Evolutionary conservation across 1,139 yeast species (phyloP), one percentile per base, ranked within the genome.

Genomic region (Saccharomycopsis hybrid): DNA sequence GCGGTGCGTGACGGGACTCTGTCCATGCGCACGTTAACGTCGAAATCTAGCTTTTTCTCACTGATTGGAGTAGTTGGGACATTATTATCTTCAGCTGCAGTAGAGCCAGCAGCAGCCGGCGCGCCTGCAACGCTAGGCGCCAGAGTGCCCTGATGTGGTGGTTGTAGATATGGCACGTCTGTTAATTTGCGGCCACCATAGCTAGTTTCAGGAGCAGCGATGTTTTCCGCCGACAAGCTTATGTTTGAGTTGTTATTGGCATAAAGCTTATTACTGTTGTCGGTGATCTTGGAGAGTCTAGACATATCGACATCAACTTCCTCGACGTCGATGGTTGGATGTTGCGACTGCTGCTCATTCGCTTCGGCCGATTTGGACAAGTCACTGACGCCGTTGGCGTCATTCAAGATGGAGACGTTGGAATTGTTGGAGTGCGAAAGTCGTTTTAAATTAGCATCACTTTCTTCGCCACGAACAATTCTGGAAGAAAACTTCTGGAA

Each of bases 391-490:
- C 52, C 50, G 30, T 40, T 25, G 30, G 43, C 46, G 38, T 48
- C 50, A 38, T 48, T 50, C 25, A 50, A 30, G n/a, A 51, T 44
- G 13, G 44, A 40, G 18, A 48, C 29, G 27, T 40, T 29, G 11
- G 41, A 28, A 29, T 32, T 41, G n/a, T 41, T 45, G 3, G 41
- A 36, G 9, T 30, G 33, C 8, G 48, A 43, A 3, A 48, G 13
- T 32, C 46, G 42, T 49, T 49, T 44, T 7, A 31, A n/a, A 27
- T 30, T 39, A 28, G 9, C 33, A 5, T 53, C 54, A 4, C 30
- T 25, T n/a, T 51, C 54, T 33, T 46, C 47, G 5, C 55, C 55
- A 36, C 44, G 50, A 27, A 53, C 54, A 35, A 53, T 44, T 29
- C 55, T 27, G 4, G 48, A 43, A 13, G 51, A 46, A 35, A 53